Base-by-base conservation (phyloP, 139 green algal species). In the Helicosporidium sp. region DNA sequence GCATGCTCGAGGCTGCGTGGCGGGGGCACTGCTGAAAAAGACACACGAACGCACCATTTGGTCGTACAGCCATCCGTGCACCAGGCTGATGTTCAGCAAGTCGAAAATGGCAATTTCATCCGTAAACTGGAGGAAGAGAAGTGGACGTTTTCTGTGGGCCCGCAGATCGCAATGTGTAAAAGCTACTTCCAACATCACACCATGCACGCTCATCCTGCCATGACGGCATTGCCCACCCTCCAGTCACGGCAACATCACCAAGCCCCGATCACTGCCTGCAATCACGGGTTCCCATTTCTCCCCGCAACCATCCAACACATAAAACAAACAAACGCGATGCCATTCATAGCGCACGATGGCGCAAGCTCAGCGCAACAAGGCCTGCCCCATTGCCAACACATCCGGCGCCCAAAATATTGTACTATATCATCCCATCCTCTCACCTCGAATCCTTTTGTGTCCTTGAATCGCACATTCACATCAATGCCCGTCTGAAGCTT, bases 31-130 rank as follows among this genome's bases (percentile, higher is more conserved):
- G 31, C n/a, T 19, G 5, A 4, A 6, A 20, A 8, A 39, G 16
- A 13, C 34, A n/a, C 20, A 10, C 1, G 28, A n/a, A 41, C 27
- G 6, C 41, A 73, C 68, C 60, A 76, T 52, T 3, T 75, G 66
- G 52, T 92, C 84, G 5, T 82, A 59, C 28, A 97, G 58, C 89
- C 89, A 98, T 36, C 85, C 88, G 54, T 98, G 89, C 35, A 89
- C 61, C 16, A 96, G 64, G 17, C 33, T 48, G 35, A 97, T 81
- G 66, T 82, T 80, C 39, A 95, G 66, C 36, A 97, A 72, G 66
- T 97, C 89, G 53, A 98, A 98, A 28, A 97, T 79, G 15, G 73
- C 69, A 4, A 76, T 49, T 58, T 92, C 80, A 19, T 59, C 45
- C 8, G 78, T 88, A 54, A 76, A 83, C 57, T 85, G 69, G 58